A percentile compares a stretch with the other conserved stretches of the same genome.
phyloP scores from a whole-genome alignment of 2,329 filamentous ascomycete species.

The Colletotrichum scovillei region DNA sequence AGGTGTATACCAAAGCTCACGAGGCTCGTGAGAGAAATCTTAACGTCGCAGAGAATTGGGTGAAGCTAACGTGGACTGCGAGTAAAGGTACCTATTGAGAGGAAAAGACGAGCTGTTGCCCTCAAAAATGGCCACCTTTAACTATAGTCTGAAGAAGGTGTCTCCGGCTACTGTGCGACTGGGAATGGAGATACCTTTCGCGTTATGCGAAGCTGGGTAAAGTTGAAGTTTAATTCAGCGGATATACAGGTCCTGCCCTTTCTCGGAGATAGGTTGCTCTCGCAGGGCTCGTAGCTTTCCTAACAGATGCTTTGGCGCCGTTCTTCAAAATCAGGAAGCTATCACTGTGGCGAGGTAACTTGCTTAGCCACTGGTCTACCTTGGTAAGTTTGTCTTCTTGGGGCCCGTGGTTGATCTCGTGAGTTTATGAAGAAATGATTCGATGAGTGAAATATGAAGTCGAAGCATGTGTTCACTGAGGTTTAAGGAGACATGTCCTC shows the following conservation, averaged over 20 bases:
- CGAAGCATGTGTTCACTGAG: too few relatives aligned
- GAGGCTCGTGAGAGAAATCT: neutral
- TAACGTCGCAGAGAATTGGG: neutral
- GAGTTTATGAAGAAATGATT: too few relatives aligned
- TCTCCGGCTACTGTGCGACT: too few relatives aligned
- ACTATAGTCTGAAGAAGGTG: accelerated
- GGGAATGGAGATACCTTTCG: neutral
- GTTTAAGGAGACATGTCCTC: too few relatives aligned
- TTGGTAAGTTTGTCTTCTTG: too few relatives aligned
- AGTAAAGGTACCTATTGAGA: neutral
- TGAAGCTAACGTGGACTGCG: neutral
- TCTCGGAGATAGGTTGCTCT: neutral
- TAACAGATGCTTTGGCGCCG: too few relatives aligned
- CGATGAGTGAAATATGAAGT: too few relatives aligned
- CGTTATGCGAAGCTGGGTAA: neutral
- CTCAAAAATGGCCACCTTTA: neutral
- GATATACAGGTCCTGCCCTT: neutral
- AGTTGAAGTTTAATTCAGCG: neutral
- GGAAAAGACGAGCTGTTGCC: neutral
- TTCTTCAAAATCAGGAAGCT: neutral
- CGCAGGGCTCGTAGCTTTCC: too few relatives aligned
- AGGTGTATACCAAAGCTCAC: neutral
- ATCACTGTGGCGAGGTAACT: neutral
- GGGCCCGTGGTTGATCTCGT: too few relatives aligned
- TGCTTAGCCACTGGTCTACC: too few relatives aligned